phyloP scores from a whole-genome alignment of 441 rosid species.

The Sinapis alba region DNA sequence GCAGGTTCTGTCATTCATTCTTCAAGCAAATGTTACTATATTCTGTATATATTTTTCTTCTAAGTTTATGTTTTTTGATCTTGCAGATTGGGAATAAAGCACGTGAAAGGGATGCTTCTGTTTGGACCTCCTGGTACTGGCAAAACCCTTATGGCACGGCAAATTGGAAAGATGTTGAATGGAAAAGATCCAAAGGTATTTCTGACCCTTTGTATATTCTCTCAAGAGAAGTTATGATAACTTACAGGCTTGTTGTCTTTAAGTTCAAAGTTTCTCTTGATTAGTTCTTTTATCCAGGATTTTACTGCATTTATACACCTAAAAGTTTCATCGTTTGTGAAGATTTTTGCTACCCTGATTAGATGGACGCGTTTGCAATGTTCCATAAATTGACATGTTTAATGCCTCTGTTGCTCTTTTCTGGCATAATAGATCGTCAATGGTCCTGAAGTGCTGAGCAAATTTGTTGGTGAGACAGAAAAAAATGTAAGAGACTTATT shows the following conservation, averaged over 20 bases:
- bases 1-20: constrained; percentile 55
- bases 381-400: constrained; percentile 11
- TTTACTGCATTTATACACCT: not conserved
- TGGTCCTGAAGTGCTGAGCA: constrained; percentile 99
- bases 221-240: not conserved
- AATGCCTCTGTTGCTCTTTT: constrained; percentile 29
- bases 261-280: not conserved
- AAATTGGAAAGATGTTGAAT: constrained; percentile 97
- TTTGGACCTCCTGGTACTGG: constrained; percentile 99
- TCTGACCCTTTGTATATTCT: not conserved
- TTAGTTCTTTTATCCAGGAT: not conserved
- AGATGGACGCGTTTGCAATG: not conserved
- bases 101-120: constrained; percentile 98
- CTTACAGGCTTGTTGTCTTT: not conserved
- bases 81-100: constrained; percentile 95
- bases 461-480: constrained; percentile 99
- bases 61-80: constrained; percentile 36
- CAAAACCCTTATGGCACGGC: constrained; percentile 98
- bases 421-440: constrained; percentile 64
- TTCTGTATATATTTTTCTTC: constrained; percentile 22
- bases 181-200: constrained; percentile 96
- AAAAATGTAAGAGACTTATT: constrained; percentile 97
- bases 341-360: constrained; percentile 2
- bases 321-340: not conserved
- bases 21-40: constrained; percentile 12